Evolutionary conservation across 2,329 filamentous ascomycete species (phyloP).

Genomic region (Magnaporthiopsis poae): DNA sequence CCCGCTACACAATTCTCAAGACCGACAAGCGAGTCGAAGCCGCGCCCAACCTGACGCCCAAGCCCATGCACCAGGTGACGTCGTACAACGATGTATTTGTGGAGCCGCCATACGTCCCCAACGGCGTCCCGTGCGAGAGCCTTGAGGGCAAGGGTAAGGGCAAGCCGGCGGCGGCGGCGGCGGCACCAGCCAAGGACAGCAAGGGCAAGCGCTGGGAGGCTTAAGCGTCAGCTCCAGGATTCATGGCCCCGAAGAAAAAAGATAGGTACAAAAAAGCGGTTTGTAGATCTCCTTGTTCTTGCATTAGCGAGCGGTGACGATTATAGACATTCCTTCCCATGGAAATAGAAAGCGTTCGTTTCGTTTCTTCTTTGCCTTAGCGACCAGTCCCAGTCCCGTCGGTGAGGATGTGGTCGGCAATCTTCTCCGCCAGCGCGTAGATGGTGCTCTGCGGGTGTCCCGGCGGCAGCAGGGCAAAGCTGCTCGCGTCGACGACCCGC

Average conservation of each 20-base stretch:
- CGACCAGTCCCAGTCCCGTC: neutral
- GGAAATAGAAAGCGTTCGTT: neutral
- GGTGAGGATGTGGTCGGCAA: slow-evolving; percentile 13
- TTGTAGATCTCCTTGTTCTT: too few relatives aligned
- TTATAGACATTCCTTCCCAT: neutral
- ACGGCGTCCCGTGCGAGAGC: slow-evolving; percentile 2
- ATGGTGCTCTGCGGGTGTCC: slow-evolving; percentile 15
- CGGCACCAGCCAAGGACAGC: neutral
- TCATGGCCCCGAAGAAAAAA: too few relatives aligned
- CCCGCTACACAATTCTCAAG: slow-evolving; percentile 3
- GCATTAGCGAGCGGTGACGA: neutral
- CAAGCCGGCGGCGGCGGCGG: too few relatives aligned
- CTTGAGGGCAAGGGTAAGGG: neutral
- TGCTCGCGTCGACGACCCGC: slow-evolving; percentile 16
- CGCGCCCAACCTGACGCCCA: neutral
- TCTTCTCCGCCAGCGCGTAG: slow-evolving; percentile 18
- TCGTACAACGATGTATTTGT: slow-evolving; percentile 4
- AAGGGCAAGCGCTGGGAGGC: too few relatives aligned
- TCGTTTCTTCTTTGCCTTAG: neutral
- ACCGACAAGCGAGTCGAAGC: slow-evolving; percentile 4
- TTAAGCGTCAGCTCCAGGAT: too few relatives aligned
- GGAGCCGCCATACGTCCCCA: slow-evolving; percentile 3
- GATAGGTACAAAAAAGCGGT: too few relatives aligned
- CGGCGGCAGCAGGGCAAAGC: slow-evolving; percentile 12
- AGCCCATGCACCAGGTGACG: slow-evolving; percentile 4